These are phyloP conservation scores for Leishmania major DNA, from an alignment of 208 protist species.

Conservation along the genomic window DNA sequence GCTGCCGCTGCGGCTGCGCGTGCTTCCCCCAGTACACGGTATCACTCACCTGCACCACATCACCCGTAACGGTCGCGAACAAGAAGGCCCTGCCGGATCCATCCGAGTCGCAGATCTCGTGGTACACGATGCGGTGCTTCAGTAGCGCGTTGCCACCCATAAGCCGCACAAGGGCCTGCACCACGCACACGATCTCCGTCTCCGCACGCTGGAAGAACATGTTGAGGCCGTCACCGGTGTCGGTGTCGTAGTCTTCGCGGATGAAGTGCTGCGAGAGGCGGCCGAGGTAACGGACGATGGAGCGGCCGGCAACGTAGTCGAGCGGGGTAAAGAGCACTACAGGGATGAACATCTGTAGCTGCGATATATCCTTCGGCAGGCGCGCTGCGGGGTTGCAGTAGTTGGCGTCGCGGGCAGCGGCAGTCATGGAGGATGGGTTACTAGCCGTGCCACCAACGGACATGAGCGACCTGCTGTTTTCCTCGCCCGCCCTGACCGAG, in stretches of 20 bases:
- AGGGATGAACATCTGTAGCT: constrained; percentile 38
- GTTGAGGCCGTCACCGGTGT: constrained; percentile 43
- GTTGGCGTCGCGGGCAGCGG: constrained; percentile 19
- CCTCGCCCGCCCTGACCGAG: neutral
- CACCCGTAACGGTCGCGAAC: constrained; percentile 86
- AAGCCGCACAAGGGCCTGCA: constrained; percentile 74
- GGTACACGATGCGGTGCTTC: constrained; percentile 82
- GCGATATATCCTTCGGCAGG: constrained; percentile 42
- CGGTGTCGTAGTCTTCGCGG: constrained; percentile 76
- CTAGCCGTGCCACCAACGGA: neutral
- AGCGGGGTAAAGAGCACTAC: constrained; percentile 74
- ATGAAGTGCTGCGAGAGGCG: constrained; percentile 92
- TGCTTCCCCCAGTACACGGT: constrained; percentile 15
- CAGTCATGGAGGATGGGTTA: neutral
- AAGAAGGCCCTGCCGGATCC: constrained; percentile 74
- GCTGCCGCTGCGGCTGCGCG: neutral
- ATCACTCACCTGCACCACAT: constrained; percentile 75
- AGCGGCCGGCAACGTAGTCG: constrained; percentile 80
- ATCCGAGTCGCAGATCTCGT: constrained; percentile 86
- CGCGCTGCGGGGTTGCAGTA: constrained; percentile 32
- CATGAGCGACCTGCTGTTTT: neutral
- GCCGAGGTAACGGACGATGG: constrained; percentile 85
- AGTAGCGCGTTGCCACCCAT: constrained; percentile 89
- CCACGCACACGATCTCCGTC: constrained; percentile 77
- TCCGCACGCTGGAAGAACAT: constrained; percentile 79